Evolutionary conservation across 2,329 filamentous ascomycete genomes (phyloP).

Genomic region (Fusarium nurragi): DNA sequence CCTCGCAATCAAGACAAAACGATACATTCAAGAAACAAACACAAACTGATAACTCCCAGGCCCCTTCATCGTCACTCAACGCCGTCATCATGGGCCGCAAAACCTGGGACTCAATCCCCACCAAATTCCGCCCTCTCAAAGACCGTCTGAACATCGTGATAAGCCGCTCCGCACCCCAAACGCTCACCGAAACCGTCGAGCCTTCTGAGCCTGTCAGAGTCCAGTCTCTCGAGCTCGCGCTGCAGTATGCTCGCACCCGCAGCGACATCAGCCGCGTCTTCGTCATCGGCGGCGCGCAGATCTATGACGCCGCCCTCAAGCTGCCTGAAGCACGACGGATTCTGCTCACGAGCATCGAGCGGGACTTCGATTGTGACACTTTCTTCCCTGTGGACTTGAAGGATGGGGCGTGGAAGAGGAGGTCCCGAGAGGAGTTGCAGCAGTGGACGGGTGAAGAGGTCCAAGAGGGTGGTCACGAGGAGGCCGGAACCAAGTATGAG

Average conservation of each 20-base stretch:
- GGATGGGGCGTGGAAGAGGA: slow-evolving; percentile 64
- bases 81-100: slow-evolving; percentile 97
- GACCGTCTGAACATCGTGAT: slow-evolving; percentile 86
- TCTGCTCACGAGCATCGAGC: slow-evolving; percentile 73
- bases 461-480: slow-evolving; percentile 64
- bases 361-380: slow-evolving; percentile 80
- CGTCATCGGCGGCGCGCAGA: slow-evolving; percentile 88
- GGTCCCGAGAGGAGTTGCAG: slow-evolving; percentile 62
- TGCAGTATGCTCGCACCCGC: slow-evolving; percentile 57
- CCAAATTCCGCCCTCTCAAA: slow-evolving; percentile 79
- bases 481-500: slow-evolving; percentile 72
- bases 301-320: slow-evolving; percentile 78
- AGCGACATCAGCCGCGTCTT: slow-evolving; percentile 70
- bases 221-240: slow-evolving; percentile 66
- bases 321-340: slow-evolving; percentile 67
- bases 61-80: slow-evolving; percentile 59
- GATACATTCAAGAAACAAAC: neutral
- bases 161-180: slow-evolving; percentile 60
- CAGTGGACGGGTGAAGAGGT: slow-evolving; percentile 73
- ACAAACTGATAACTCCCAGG: slow-evolving; percentile 29
- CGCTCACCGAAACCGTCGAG: slow-evolving; percentile 12
- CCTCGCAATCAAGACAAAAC: neutral
- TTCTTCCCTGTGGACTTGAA: slow-evolving; percentile 72
- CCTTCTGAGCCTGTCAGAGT: slow-evolving; percentile 62
- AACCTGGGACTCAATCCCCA: slow-evolving; percentile 92